A percentile compares a stretch with the other conserved stretches of the same genome.
These are phyloP conservation scores for Scedosporium apiospermum DNA, from an alignment of 2,329 filamentous ascomycete species.

Conservation along the genomic window DNA sequence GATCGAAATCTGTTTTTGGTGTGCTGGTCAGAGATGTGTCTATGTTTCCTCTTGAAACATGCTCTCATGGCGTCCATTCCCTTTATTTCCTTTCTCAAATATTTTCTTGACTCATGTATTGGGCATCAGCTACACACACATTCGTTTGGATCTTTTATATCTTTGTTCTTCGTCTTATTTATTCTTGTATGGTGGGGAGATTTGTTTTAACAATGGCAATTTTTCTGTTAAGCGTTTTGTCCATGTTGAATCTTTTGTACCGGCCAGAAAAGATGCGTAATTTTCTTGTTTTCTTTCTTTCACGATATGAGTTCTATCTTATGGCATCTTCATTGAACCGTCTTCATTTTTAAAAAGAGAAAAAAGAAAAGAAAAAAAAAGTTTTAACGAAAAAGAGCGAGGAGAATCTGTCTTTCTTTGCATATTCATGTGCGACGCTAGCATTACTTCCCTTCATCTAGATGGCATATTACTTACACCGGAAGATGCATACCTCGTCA, in stretches of 20 bases:
- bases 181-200: background rate
- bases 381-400: too few species aligned
- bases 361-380: too few species aligned
- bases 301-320: too few species aligned
- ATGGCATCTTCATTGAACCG: too few species aligned
- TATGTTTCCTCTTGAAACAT: background rate
- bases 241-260: background rate
- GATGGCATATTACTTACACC: too few species aligned
- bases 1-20: background rate
- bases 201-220: background rate
- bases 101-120: background rate
- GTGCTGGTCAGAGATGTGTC: background rate
- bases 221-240: background rate
- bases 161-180: background rate
- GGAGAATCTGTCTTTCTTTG: too few species aligned
- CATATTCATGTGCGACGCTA: too few species aligned
- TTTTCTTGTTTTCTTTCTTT: background rate
- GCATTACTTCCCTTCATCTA: too few species aligned
- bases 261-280: background rate
- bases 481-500: background rate
- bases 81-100: constrained; percentile 2
- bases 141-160: background rate
- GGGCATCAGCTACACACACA: background rate
- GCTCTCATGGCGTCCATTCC: background rate
- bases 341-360: too few species aligned